Conservation (phyloP, 2,329 filamentous ascomycete species). For the Calonectria pseudoreteaudii region DNA sequence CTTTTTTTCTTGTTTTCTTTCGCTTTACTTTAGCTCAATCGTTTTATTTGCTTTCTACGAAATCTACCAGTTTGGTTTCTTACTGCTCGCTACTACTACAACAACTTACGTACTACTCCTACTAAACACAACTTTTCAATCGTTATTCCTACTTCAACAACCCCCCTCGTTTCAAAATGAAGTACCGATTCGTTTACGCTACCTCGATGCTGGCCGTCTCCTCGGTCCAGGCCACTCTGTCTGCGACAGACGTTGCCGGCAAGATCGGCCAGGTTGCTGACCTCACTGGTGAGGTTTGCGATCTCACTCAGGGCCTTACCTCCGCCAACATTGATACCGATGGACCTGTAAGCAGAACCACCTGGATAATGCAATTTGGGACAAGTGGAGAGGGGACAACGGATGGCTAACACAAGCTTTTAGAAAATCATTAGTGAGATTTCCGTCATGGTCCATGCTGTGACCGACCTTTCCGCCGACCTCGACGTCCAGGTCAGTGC, state of each 20-base stretch:
- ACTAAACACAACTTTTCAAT: neutral
- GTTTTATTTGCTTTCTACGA: neutral
- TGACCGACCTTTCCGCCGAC: neutral
- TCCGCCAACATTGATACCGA: neutral
- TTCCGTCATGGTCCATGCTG: neutral
- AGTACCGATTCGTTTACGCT: constrained; percentile 5
- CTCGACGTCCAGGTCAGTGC: neutral
- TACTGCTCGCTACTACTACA: neutral
- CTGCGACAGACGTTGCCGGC: neutral
- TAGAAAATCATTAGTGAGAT: neutral
- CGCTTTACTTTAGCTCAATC: neutral
- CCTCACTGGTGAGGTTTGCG: constrained; percentile 1
- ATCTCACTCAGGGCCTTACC: neutral
- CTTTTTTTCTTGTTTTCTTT: neutral
- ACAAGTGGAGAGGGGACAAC: neutral
- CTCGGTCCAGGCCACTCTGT: constrained; percentile 5
- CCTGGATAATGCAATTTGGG: neutral
- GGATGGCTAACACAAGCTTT: neutral
- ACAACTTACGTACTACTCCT: neutral
- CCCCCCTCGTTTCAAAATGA: constrained; percentile 1
- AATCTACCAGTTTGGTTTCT: neutral
- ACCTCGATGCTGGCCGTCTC: constrained; percentile 5
- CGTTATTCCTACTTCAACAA: neutral
- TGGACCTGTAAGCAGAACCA: neutral
- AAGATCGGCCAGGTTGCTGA: neutral